Base-by-base conservation (phyloP, 2,329 filamentous ascomycete species). In the Verticillium nonalfalfae region DNA sequence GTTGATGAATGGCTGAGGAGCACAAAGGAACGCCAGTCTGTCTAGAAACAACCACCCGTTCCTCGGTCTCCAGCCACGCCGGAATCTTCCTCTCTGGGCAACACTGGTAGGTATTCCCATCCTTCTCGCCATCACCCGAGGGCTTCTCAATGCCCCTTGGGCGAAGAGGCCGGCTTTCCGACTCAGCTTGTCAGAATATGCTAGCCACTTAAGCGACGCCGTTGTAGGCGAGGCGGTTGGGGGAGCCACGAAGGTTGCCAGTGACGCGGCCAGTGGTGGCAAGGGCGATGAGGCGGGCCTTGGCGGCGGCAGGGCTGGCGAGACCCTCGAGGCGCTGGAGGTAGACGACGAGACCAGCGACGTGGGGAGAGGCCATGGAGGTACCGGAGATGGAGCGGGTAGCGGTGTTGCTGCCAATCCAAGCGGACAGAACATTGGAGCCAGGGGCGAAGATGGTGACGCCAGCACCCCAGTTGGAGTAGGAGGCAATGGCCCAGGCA, bases 341-440 rank as follows among this genome's bases (percentile, higher is more conserved):
- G 69, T 87, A 88, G n/a, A 83, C 77, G 11, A 80, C 83, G n/a
- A 89, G 71, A 13, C 86, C 86, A 31, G 83, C 77, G 59, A 89
- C 76, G 68, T 88, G 85, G 0, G 86, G 85, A 3, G 79, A 75
- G 2, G 85, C 83, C 85, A 88, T 88, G 39, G 80, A 85, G 6
- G 86, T 89, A 38, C 86, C 86, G 14, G 77, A 81, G 67, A 85
- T 77, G 34, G 69, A 76, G 57, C 73, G 73, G n/a, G 70, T 79
- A 31, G 81, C 76, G 6, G 68, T 74, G 40, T 62, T 75, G 64
- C 70, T 66, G 35, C 76, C 74, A 59, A 76, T 77, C 76, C 76
- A 84, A 1, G 84, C 70, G 52, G 78, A 81, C 14, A 78, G 68
- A 58, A 85, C 71, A 54, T 66, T 64, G 4, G 75, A 73, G 10